Percentiles rank a stretch among this genome's conserved stretches.
phyloP scores from a whole-genome alignment of 2,329 filamentous ascomycete genomes.

The Colletotrichum gloeosporioides region DNA sequence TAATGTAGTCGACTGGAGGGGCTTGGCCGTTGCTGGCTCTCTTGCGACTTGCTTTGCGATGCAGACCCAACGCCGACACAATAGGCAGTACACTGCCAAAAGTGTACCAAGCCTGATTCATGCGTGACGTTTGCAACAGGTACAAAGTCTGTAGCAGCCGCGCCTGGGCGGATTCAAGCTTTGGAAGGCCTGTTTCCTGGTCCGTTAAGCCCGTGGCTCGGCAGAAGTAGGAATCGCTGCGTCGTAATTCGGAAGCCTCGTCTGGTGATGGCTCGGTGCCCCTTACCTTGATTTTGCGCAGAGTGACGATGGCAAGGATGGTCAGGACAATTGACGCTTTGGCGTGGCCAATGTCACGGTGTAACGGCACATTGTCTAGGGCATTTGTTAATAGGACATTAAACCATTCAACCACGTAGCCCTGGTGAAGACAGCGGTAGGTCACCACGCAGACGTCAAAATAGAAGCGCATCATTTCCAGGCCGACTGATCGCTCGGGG shows the following conservation, averaged over 20 bases:
- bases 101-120: conserved; percentile 67
- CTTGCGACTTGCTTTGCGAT: conserved; percentile 14
- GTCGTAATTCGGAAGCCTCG: conserved; percentile 10
- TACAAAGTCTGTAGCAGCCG: conserved; percentile 63
- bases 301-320: conserved; percentile 52
- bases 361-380: conserved; percentile 38
- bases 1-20: conserved; percentile 42
- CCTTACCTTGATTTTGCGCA: conserved; percentile 45
- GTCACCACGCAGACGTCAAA: conserved; percentile 66
- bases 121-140: conserved; percentile 61
- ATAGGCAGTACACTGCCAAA: conserved; percentile 64
- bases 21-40: neutral
- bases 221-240: conserved; percentile 31
- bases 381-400: conserved; percentile 41
- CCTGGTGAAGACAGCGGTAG: conserved; percentile 61
- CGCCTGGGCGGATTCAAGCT: conserved; percentile 62
- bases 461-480: conserved; percentile 44
- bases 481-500: conserved; percentile 20
- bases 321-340: conserved; percentile 52
- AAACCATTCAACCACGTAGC: conserved; percentile 54
- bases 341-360: conserved; percentile 44
- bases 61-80: conserved; percentile 45
- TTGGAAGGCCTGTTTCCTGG: conserved; percentile 57
- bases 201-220: conserved; percentile 33
- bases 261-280: neutral